Percentiles rank a stretch among this genome's conserved stretches.
Evolutionary conservation across 495 filamentous ascomycete species (phyloP).

Genomic region (Evansstolkia leycettana): DNA sequence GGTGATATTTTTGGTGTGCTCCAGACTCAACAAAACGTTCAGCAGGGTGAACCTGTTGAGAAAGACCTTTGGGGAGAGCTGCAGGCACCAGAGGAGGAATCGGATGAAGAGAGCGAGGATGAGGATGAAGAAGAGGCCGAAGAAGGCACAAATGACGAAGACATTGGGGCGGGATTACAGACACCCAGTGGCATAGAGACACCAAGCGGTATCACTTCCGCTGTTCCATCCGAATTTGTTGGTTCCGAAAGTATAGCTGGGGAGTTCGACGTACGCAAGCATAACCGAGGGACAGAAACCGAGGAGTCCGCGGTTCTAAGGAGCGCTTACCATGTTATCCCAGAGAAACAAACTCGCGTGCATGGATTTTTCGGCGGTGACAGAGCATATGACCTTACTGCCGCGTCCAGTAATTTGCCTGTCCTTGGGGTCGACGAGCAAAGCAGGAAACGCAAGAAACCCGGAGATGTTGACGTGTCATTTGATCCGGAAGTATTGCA

Average conservation of each 20-base stretch:
- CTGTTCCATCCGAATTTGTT: constrained; percentile 64
- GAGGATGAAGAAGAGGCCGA: constrained; percentile 59
- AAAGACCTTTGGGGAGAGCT: constrained; percentile 87
- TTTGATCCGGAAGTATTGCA: constrained; percentile 71
- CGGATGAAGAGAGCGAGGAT: constrained; percentile 63
- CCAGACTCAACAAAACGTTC: constrained; percentile 47
- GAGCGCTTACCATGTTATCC: constrained; percentile 78
- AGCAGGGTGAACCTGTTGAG: constrained; percentile 70
- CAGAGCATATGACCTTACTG: constrained; percentile 72
- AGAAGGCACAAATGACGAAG: constrained; percentile 53
- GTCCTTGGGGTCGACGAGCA: constrained; percentile 76
- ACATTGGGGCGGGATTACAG: constrained; percentile 51
- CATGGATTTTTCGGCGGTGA: constrained; percentile 96
- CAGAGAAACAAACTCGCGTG: constrained; percentile 68
- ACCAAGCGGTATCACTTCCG: constrained; percentile 66
- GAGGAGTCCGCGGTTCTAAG: constrained; percentile 66
- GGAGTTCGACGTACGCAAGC: constrained; percentile 87
- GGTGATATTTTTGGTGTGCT: constrained; percentile 87
- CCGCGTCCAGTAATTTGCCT: constrained; percentile 39
- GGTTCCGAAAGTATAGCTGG: constrained; percentile 62
- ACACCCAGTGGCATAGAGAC: constrained; percentile 72
- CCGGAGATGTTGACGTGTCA: constrained; percentile 85
- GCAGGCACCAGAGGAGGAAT: constrained; percentile 71
- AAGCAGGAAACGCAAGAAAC: constrained; percentile 80
- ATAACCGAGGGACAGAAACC: constrained; percentile 73